Base-by-base conservation (phyloP, 768 basidiomycete genomes). In the Kwoniella pini region DNA sequence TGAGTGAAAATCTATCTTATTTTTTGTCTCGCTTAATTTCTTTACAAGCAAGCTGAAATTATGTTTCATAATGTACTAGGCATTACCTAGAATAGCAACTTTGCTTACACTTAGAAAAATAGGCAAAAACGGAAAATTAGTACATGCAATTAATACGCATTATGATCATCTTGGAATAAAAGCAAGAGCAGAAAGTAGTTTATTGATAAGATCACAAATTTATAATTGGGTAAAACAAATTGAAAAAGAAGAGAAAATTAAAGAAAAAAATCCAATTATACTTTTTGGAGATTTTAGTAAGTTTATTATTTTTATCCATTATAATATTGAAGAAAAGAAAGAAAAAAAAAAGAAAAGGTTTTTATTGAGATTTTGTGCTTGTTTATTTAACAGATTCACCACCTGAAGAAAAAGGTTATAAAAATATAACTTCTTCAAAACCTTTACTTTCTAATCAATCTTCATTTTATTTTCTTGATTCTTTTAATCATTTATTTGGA, bases 91-190 rank as follows among this genome's bases (percentile, higher is more conserved):
- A 4, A 79, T 78, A 43, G 73, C 73, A 7, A 79, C 77, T 6
- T 45, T 77, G 21, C 45, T 69, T 1, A 63, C 61, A 1, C 57
- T 79, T 4, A 54, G 57, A 30, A 52, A 50, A 36, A 6, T 30
- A 11, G 42, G 17, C 11, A 27, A 30, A 12, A 46, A 60, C 2
- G 19, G 19, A n/a, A n/a, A 19, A 0, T 58, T 72, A 10, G 27
- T 78, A 4, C 64, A 75, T 54, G 69, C 77, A 24, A 54, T 73
- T 27, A 75, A 76, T 54, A 79, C 78, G 3, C 79, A 80, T 51
- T 80, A 72, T 45, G 79, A 80, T 54, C 69, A 80, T 62, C 46
- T 45, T n/a, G 77, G 79, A 11, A 10, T 65, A 17, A 7, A 33
- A 27, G 72, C 79, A 2, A 54, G 78, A 9, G 65, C 66, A 4